Base-by-base conservation (phyloP, 1,139 yeast genomes). In the Saccharomyces hybrid region DNA sequence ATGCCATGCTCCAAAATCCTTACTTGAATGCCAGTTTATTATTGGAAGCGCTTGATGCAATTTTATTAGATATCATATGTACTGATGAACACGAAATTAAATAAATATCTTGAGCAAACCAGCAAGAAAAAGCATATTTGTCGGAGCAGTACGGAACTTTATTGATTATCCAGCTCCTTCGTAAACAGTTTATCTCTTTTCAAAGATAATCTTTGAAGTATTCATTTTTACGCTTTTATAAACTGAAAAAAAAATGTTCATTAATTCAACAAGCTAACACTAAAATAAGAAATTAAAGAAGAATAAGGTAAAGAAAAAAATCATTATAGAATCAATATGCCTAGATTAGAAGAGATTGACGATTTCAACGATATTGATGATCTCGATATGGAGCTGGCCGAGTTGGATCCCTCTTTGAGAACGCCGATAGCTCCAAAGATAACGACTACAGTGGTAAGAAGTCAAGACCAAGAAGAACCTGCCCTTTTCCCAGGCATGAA, bases 331-430 rank as follows among this genome's bases (percentile, higher is more conserved):
- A 24, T 4, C 26, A 8, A 4, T 11, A 84, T 84, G 84, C 96
- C 96, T 21, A 78, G 78, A 51, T 73, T 90, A 57, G 97, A 90
- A 72, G 96, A 89, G 67, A 83, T 90, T 61, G 84, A 82, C 60
- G 96, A 88, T 70, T 76, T 71, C 54, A 93, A 88, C 58, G 96
- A 88, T 65, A 85, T 91, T 73, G 97, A 90, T 69, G 84, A 88
- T 73, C 77, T 89, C 83, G 97, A 90, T 64, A 86, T 88, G 87
- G 97, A 90, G 71, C 78, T 91, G 47, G 95, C 96, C 8, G 91
- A 90, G 74, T 86, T 89, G 61, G 97, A 90, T 71, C 91, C 97
- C 16, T 72, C 75, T 49, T 73, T 85, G 58, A 78, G 71, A 49
- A 84, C 91, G 0, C 88, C 90, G 2, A 72, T 85, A 21, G 90